Percentiles rank a stretch among this genome's conserved stretches.
Evolutionary conservation across 768 basidiomycete genomes (phyloP).

Genomic region (Boletellus ananiceps): DNA sequence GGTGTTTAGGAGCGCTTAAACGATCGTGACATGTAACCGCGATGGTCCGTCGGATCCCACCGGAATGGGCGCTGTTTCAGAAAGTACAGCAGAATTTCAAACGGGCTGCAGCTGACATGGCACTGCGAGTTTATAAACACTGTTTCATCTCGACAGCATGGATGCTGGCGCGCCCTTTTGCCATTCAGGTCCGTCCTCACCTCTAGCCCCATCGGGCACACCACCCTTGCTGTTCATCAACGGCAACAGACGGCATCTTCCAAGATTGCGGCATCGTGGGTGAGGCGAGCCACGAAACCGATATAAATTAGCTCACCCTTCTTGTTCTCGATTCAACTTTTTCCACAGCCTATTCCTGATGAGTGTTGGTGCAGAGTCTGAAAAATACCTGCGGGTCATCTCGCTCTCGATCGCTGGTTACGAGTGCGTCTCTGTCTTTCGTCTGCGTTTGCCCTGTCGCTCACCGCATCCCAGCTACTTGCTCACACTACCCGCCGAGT

Average conservation of each 20-base stretch:
- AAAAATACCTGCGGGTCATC: constrained; percentile 32
- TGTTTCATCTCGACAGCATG: constrained; percentile 7
- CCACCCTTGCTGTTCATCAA: constrained; percentile 2
- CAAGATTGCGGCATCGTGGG: neutral
- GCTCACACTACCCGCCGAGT: constrained; percentile 31
- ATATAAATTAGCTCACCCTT: constrained; percentile 19
- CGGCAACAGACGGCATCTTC: constrained; percentile 13
- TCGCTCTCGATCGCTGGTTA: constrained; percentile 37
- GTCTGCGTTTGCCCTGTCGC: neutral
- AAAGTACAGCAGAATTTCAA: too few relatives aligned
- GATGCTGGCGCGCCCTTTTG: neutral
- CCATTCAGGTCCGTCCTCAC: constrained; percentile 1
- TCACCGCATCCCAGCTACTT: constrained; percentile 24
- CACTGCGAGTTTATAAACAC: too few relatives aligned
- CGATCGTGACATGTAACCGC: neutral
- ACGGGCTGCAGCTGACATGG: too few relatives aligned
- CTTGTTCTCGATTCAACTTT: neutral
- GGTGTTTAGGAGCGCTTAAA: constrained; percentile 39
- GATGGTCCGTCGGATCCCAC: too few relatives aligned
- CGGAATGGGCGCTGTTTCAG: too few relatives aligned
- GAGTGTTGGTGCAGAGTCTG: constrained; percentile 21
- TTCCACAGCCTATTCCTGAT: constrained; percentile 3
- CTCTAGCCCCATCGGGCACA: neutral
- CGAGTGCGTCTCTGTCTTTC: constrained; percentile 27
- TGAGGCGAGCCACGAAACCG: neutral